These are phyloP conservation scores for Cadophora luteo-olivacea DNA, from an alignment of 2,329 filamentous ascomycete species.

Conservation along the genomic window DNA sequence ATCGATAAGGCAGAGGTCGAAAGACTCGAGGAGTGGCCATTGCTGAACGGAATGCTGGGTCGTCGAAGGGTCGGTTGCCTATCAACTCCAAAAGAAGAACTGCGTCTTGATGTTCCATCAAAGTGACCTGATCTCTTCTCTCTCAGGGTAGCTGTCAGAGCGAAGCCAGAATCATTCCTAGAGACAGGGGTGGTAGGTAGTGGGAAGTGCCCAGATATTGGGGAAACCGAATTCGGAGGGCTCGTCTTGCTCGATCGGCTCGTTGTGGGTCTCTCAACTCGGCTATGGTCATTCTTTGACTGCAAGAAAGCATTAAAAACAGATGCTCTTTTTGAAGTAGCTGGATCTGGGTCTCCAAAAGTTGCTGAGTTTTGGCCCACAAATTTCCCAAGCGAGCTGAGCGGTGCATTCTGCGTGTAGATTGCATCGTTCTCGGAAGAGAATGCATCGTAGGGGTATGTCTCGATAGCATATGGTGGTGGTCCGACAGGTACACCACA, in stretches of 20 bases:
- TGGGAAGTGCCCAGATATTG: constrained; percentile 79
- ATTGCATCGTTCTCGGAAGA: constrained; percentile 84
- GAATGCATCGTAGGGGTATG: constrained; percentile 89
- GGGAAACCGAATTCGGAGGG: constrained; percentile 72
- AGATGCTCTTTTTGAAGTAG: constrained; percentile 59
- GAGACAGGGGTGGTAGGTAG: constrained; percentile 81
- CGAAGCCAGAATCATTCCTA: constrained; percentile 89
- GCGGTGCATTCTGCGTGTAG: constrained; percentile 74
- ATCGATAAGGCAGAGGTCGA: constrained; percentile 67
- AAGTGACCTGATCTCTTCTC: constrained; percentile 97
- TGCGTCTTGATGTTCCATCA: constrained; percentile 75
- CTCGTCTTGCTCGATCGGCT: constrained; percentile 68
- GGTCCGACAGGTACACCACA: constrained; percentile 89
- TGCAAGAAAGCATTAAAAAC: constrained; percentile 93
- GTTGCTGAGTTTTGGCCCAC: constrained; percentile 88
- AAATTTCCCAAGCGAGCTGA: constrained; percentile 81
- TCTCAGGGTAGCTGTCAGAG: constrained; percentile 81
- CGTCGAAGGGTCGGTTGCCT: constrained; percentile 71
- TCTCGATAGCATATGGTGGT: constrained; percentile 90
- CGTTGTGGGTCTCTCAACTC: constrained; percentile 79
- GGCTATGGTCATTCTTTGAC: constrained; percentile 70
- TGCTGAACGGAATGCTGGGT: constrained; percentile 77
- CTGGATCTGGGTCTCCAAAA: constrained; percentile 70
- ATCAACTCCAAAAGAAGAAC: constrained; percentile 89
- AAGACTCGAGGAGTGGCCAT: constrained; percentile 66